These are phyloP conservation scores for Scenedesmus sp. DNA, from an alignment of 163 green algal species.

Conservation along the genomic window DNA sequence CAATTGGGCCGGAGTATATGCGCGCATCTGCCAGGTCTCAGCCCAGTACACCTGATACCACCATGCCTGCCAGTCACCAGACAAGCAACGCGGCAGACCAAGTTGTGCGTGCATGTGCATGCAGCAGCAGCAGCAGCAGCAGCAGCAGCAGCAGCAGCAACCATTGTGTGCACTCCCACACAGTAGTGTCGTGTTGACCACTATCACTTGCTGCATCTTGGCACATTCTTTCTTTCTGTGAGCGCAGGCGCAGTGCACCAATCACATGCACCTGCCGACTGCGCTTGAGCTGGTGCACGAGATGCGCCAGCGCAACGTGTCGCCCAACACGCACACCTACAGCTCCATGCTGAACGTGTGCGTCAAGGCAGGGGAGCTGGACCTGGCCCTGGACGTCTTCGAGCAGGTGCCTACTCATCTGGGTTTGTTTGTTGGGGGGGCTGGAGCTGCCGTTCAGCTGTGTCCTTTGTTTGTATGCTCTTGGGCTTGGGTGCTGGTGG, in stretches of 20 bases:
- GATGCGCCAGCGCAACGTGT: slow-evolving; percentile 64
- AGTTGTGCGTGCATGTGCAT: too few relatives aligned
- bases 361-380: slow-evolving; percentile 71
- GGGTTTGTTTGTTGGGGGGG: neutral
- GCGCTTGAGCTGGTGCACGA: slow-evolving; percentile 66
- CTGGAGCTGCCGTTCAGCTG: too few relatives aligned
- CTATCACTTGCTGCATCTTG: neutral
- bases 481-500: neutral
- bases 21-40: too few relatives aligned
- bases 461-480: too few relatives aligned
- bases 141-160: too few relatives aligned
- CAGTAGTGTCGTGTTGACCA: neutral
- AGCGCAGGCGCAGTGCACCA: slow-evolving; percentile 57
- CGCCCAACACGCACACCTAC: slow-evolving; percentile 79
- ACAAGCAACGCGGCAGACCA: neutral
- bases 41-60: neutral
- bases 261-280: slow-evolving; percentile 67
- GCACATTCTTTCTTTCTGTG: neutral
- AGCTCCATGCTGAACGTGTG: slow-evolving; percentile 66
- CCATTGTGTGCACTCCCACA: neutral
- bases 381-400: slow-evolving; percentile 66
- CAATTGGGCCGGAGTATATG: too few relatives aligned
- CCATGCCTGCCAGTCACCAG: too few relatives aligned
- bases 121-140: neutral
- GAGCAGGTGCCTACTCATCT: neutral